Evolutionary conservation across 306 rosid genomes (phyloP).

Genomic region (Cyamopsis tetragonoloba): DNA sequence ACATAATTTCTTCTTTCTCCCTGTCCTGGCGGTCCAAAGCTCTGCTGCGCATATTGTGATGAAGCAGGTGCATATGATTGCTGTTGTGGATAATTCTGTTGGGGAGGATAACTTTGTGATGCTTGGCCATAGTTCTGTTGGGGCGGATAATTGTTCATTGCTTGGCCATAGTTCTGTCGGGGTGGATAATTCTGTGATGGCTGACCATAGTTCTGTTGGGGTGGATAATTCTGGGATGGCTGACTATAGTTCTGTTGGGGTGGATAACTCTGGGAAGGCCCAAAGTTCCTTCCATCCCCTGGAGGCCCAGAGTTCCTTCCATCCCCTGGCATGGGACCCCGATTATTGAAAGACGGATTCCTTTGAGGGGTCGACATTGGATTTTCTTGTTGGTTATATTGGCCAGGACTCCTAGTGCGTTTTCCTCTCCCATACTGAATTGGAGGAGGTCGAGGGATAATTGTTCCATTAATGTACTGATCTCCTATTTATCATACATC

Average conservation of each 20-base stretch:
- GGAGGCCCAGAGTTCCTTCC: slow-evolving; percentile 54
- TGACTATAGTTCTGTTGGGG: slow-evolving; percentile 39
- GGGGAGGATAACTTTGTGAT: neutral
- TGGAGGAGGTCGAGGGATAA: slow-evolving; percentile 86
- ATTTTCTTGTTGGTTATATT: slow-evolving; percentile 35
- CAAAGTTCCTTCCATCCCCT: slow-evolving; percentile 52
- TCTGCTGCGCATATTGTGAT: slow-evolving; percentile 27
- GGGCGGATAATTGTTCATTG: slow-evolving; percentile 17
- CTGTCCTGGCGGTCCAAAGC: slow-evolving; percentile 35
- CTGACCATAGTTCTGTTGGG: slow-evolving; percentile 42
- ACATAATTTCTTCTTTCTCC: slow-evolving; percentile 27
- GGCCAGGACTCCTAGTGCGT: slow-evolving; percentile 41
- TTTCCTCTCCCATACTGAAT: slow-evolving; percentile 66
- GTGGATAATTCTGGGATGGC: slow-evolving; percentile 37
- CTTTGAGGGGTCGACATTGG: slow-evolving; percentile 36
- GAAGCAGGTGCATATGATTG: slow-evolving; percentile 37
- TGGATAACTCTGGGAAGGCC: slow-evolving; percentile 42
- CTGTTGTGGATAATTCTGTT: slow-evolving; percentile 34
- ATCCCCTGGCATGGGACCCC: slow-evolving; percentile 46
- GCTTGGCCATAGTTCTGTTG: slow-evolving; percentile 45
- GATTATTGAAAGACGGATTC: slow-evolving; percentile 37
- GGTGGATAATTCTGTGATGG: slow-evolving; percentile 25
- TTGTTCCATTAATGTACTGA: slow-evolving; percentile 72
- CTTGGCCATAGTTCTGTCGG: slow-evolving; percentile 29
- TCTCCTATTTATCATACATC: slow-evolving; percentile 54